Base-by-base conservation (phyloP, 1,284 basidiomycete genomes). In the Stygiomarasmius scandens region DNA sequence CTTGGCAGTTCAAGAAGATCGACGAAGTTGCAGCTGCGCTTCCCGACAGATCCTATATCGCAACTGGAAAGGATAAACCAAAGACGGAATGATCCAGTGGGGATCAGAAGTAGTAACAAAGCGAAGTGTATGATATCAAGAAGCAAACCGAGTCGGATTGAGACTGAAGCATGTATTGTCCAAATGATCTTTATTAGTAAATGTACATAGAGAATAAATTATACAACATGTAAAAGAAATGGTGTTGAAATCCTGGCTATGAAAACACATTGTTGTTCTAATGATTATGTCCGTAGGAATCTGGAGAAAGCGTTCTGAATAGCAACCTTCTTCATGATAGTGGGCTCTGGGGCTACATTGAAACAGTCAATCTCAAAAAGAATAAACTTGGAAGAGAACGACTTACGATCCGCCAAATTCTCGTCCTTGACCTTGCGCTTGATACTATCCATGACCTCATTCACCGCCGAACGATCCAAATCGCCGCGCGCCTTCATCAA, bases 1-100 rank as follows among this genome's bases (percentile, higher is more conserved):
- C 93, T 0, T 98, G 93, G 87, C 97, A 99, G 71, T 99, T 98
- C 76, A 86, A 81, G 70, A 94, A 93, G 77, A 98, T 99, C 58
- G 96, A 98, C 67, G 86, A 88, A 58, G 77, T 93, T 2, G 93
- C 90, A 8, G 86, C 84, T 10, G 76, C 70, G 3, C 75, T 94
- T 32, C 92, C 91, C 1, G 90, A 95, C 67, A 81, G 84, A 63
- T 89, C 90, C 1, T 74, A 73, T 24, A 66, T 67, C 55, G 60
- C 54, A 46, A 41, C 47, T 16, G 38, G 14, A 49, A 36, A 46
- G 11, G 69, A 73, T 38, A 74, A 77, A 60, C 63, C 67, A 34
- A 76, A 74, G 66, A 74, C 68, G 36, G 71, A 74, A 49, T 78
- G 63, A 61, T 19, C 14, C 5, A n/a, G n/a, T n/a, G n/a, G 19